Conservation (phyloP, 1,284 basidiomycete genomes). For the Rhodofomes roseus region DNA sequence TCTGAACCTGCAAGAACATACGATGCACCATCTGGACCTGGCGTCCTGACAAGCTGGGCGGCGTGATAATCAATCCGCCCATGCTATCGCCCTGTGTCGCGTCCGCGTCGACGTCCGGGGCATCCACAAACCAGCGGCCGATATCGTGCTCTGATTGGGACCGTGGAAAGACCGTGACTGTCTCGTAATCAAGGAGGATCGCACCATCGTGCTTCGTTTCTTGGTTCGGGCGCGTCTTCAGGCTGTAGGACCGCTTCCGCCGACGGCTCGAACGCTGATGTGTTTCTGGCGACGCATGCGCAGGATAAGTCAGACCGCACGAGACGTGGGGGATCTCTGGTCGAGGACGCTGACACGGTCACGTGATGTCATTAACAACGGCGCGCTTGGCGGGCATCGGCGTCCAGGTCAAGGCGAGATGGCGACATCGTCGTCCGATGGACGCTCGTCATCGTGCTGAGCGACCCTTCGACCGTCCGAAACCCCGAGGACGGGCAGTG, state of each 20-base stretch:
- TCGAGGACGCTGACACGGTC: neutral
- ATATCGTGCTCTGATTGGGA: neutral
- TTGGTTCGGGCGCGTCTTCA: neutral
- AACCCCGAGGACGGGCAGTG: too few species aligned
- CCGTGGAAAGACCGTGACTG: constrained; percentile 5
- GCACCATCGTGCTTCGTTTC: neutral
- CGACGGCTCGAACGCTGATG: neutral
- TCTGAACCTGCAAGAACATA: neutral
- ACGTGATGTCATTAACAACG: neutral
- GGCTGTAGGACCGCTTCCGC: neutral
- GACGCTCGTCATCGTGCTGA: neutral
- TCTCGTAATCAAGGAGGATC: neutral
- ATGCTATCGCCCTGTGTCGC: neutral
- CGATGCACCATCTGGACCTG: neutral
- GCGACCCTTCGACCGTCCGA: too few species aligned
- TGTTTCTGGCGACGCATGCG: too few species aligned
- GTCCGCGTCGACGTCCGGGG: neutral
- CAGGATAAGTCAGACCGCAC: neutral
- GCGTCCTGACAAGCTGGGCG: neutral
- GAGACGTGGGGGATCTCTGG: neutral
- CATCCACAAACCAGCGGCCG: neutral
- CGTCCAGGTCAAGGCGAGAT: neutral
- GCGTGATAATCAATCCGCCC: constrained; percentile 5
- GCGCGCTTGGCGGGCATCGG: too few species aligned
- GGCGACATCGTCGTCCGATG: neutral